Evolutionary conservation across 768 basidiomycete species (phyloP), one percentile per base, ranked within the genome.

Genomic region (Cystoderma amianthinum): DNA sequence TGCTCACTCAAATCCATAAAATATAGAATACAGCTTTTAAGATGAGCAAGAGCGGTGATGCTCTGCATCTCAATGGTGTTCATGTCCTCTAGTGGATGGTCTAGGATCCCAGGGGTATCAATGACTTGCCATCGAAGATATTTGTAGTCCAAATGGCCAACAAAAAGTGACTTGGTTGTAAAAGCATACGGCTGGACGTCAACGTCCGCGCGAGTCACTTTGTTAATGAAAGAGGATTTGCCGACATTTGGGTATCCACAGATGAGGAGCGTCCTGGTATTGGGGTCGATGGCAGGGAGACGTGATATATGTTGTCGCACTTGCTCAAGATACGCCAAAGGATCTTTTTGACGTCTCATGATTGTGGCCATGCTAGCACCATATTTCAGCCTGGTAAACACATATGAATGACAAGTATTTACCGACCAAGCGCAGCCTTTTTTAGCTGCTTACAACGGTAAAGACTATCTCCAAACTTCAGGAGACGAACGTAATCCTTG

Each of bases 61-160:
- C 90, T 94, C 72, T 99, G 96, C 95, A 98, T 99, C 68, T 99
- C 96, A 53, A 99, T 99, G 45, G 94, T 98, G 72, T 98, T 98
- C 96, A 99, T 98, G 39, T 99, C 96, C 64, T 99, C 95, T 22
- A 98, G 72, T 2, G 95, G 94, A 61, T 98, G 96, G 59, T 99
- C 96, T 50, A 99, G 75, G 44, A 99, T 85, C 44, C 96, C 96
- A 2, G 96, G 96, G 30, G 96, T 99, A 72, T 99, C 96, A 54
- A 99, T 97, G 38, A 99, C 95, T 62, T 99, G 96, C 96, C 96
- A 99, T 46, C 96, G 82, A 52, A 99, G 75, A 68, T 99, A 99
- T 58, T 93, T 95, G 73, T 99, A 97, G 63, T 99, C 96, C 59
- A 98, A 74, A 65, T 99, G 96, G 1, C 96, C 96, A 54, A 99